Percentiles rank a stretch among this genome's conserved stretches.
Evolutionary conservation across 108 stramenopile genomes (phyloP).

Genomic region (Aurantiochytrium sp.): DNA sequence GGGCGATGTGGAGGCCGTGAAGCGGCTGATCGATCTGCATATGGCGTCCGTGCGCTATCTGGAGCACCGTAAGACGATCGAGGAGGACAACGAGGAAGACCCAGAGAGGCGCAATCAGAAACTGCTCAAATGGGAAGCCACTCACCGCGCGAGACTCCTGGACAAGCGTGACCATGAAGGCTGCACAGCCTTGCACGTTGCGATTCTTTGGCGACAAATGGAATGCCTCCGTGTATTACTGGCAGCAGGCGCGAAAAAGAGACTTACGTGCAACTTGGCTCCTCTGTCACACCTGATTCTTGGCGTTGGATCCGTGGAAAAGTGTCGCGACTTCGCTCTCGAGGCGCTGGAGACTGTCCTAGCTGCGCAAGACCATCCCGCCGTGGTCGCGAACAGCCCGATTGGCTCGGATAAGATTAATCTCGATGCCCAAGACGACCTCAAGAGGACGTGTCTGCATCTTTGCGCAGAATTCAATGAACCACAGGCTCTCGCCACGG

Average conservation of each 20-base stretch:
- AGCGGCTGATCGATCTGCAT: neutral
- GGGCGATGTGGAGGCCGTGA: neutral
- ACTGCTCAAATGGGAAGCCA: neutral
- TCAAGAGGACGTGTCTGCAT: neutral
- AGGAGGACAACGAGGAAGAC: neutral
- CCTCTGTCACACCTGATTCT: neutral
- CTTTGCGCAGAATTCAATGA: neutral
- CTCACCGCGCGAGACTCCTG: neutral
- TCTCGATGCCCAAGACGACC: neutral
- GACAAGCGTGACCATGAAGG: neutral
- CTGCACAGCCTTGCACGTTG: constrained; percentile 1
- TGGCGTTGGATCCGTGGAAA: neutral
- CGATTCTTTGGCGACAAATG: neutral
- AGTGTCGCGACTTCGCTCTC: neutral
- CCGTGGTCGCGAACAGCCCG: neutral
- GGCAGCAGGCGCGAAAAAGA: neutral
- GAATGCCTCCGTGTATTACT: neutral
- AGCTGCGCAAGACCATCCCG: neutral
- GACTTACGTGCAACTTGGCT: neutral
- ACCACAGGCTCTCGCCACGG: neutral
- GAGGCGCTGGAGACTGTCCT: neutral
- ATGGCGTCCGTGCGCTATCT: neutral
- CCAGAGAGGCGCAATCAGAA: neutral
- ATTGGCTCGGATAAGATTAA: neutral
- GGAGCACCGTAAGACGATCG: neutral